A percentile compares a stretch with the other conserved stretches of the same genome.
Evolutionary conservation across 805 yeast species (phyloP).

Genomic region (Schizosaccharomyces osmophilus): DNA sequence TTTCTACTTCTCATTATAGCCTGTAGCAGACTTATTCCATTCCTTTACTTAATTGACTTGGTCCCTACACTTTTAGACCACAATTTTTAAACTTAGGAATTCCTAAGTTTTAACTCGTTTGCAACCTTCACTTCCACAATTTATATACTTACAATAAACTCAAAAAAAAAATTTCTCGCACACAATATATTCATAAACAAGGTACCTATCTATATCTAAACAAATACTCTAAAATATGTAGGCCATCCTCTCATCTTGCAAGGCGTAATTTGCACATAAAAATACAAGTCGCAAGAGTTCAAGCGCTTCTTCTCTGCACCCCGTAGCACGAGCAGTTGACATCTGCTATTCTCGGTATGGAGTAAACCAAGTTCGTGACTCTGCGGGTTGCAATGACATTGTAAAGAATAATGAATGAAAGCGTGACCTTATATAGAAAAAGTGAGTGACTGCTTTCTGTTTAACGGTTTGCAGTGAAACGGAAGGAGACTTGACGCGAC

Average conservation of each 20-base stretch:
- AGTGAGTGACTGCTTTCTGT: background rate
- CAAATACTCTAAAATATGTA: background rate
- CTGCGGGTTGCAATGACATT: conserved; percentile 1
- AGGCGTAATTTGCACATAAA: background rate
- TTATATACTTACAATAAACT: no score
- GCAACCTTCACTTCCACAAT: no score
- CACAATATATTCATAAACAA: no score
- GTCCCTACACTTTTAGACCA: no score
- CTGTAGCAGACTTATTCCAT: background rate
- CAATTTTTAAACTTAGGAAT: no score
- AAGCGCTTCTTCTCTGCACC: background rate
- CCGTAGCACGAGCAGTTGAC: conserved; percentile 2
- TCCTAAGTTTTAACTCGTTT: no score
- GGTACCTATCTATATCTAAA: no score
- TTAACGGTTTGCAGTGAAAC: background rate
- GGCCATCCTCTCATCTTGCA: background rate
- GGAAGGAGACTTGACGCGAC: background rate
- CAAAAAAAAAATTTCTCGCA: no score
- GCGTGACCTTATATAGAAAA: background rate
- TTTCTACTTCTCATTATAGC: background rate
- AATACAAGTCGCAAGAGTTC: background rate
- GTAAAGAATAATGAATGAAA: background rate
- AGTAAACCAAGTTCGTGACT: background rate
- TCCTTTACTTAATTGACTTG: no score
- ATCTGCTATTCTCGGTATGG: background rate